These are phyloP conservation scores for Musa troglodytarum DNA, from an alignment of 176 grass and related monocot species.

Conservation along the genomic window DNA sequence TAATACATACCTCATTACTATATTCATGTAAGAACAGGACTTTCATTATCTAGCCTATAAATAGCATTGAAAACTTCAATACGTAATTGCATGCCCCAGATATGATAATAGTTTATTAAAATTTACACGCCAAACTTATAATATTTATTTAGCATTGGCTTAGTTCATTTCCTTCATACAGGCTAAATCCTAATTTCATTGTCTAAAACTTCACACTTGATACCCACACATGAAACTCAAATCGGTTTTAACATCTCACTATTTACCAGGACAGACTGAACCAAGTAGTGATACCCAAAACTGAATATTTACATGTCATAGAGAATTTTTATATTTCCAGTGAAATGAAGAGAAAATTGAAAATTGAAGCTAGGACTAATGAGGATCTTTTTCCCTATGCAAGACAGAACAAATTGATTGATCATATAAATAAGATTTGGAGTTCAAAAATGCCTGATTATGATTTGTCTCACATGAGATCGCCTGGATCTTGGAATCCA, in stretches of 20 bases:
- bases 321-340: no score
- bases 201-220: background rate
- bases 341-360: no score
- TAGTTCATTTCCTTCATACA: background rate
- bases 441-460: background rate
- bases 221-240: no score
- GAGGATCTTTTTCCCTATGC: background rate
- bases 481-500: slow-evolving; percentile 95
- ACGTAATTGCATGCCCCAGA: background rate
- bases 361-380: background rate
- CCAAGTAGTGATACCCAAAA: no score
- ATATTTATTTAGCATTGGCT: background rate
- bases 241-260: no score
- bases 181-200: background rate
- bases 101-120: background rate
- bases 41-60: no score
- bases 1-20: no score
- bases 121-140: background rate
- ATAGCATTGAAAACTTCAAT: background rate
- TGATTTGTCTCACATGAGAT: slow-evolving; percentile 63
- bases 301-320: no score
- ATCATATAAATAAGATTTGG: background rate
- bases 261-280: no score
- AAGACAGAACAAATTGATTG: background rate
- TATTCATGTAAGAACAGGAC: no score